These are phyloP conservation scores for Graphiopsis chlorocephala DNA, from an alignment of 2,329 filamentous ascomycete genomes.

Conservation along the genomic window DNA sequence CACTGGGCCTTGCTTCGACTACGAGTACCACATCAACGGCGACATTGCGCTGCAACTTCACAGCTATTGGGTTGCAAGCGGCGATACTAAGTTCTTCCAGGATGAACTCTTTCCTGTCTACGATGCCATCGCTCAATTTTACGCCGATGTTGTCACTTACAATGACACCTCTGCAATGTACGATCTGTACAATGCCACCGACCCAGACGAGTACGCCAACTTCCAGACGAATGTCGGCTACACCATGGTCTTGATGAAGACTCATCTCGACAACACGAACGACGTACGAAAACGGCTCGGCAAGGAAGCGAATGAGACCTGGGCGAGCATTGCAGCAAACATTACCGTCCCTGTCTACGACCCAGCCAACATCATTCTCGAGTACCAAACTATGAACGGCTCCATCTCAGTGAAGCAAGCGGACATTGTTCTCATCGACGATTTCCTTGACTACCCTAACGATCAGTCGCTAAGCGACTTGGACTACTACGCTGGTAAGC, in stretches of 20 bases:
- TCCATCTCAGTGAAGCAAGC: slow-evolving; percentile 67
- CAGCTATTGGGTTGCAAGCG: slow-evolving; percentile 60
- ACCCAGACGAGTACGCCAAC: slow-evolving; percentile 71
- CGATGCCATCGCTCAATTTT: slow-evolving; percentile 62
- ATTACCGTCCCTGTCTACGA: slow-evolving; percentile 55
- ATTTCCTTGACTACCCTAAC: slow-evolving; percentile 59
- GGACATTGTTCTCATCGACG: slow-evolving; percentile 66
- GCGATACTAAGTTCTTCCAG: slow-evolving; percentile 56
- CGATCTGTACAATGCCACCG: slow-evolving; percentile 62
- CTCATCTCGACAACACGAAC: slow-evolving; percentile 57
- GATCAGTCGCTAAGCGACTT: slow-evolving; percentile 57
- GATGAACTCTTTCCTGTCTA: slow-evolving; percentile 60
- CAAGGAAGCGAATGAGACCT: slow-evolving; percentile 55
- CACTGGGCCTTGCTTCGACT: slow-evolving; percentile 63
- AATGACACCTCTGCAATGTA: slow-evolving; percentile 56
- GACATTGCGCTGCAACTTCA: slow-evolving; percentile 64
- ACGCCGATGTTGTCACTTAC: slow-evolving; percentile 57
- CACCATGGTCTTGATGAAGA: slow-evolving; percentile 62
- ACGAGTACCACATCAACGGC: slow-evolving; percentile 69
- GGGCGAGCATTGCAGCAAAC: slow-evolving; percentile 55
- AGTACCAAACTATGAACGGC: slow-evolving; percentile 66
- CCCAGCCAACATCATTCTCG: slow-evolving; percentile 59
- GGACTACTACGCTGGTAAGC: slow-evolving; percentile 68
- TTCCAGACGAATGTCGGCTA: slow-evolving; percentile 64
- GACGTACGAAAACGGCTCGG: slow-evolving; percentile 56